Evolutionary conservation across 78 protist species (phyloP).

Genomic region (Chrysochromulina tobinii): DNA sequence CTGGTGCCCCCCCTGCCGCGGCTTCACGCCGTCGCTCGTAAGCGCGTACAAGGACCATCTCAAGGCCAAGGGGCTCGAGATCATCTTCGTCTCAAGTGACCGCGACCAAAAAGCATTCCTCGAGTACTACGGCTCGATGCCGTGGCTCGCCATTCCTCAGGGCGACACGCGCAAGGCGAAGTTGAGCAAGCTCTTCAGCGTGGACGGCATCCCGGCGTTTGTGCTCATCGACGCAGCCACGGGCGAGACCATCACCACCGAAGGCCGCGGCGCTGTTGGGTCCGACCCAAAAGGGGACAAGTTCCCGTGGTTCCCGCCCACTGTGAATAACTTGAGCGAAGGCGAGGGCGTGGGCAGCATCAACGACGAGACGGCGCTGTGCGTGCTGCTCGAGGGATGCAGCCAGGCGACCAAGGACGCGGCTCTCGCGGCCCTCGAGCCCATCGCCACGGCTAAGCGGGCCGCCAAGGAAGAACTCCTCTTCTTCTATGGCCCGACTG

Average conservation of each 20-base stretch:
- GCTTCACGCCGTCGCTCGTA: constrained; percentile 41
- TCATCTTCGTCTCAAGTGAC: constrained; percentile 37
- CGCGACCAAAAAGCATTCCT: neutral
- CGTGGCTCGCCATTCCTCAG: neutral
- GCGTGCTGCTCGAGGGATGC: neutral
- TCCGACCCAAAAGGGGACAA: neutral
- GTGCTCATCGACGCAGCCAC: neutral
- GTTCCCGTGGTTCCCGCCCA: constrained; percentile 32
- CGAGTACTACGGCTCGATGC: neutral
- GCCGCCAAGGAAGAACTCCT: neutral
- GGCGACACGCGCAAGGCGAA: neutral
- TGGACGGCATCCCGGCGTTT: constrained; percentile 18
- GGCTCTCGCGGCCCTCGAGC: neutral
- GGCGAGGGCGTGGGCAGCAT: neutral
- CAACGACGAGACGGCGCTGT: neutral
- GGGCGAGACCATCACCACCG: constrained; percentile 28
- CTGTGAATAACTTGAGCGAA: neutral
- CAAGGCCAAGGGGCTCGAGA: neutral
- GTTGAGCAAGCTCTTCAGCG: neutral
- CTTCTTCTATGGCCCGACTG: neutral
- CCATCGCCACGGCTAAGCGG: neutral
- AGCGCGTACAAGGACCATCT: neutral
- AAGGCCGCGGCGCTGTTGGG: constrained; percentile 14
- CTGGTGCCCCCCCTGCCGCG: constrained; percentile 52
- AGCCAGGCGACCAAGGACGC: neutral